Base-by-base conservation (phyloP, 148 eudicot genomes). In the Rhododendron vialii region DNA sequence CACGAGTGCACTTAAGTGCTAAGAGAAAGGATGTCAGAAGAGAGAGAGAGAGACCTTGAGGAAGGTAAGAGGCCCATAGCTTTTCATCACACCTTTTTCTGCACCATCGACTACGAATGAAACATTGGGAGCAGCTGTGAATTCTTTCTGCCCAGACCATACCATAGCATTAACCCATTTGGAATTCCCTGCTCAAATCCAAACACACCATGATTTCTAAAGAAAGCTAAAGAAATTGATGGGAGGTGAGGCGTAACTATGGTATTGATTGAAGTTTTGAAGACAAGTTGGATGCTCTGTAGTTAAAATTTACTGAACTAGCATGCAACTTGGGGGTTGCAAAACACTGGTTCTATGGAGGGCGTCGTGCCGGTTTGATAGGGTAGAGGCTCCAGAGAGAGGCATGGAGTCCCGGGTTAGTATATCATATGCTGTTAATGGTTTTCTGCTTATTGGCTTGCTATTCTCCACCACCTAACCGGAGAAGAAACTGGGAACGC, bases 141-240 rank as follows among this genome's bases (percentile, higher is more conserved):
- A 96, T 26, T 87, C 87, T 69, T 93, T 92, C 87, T 94, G 92
- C 30, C 98, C 98, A 0, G 98, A 94, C 96, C 99, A 96, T 86
- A 85, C 86, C 96, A 95, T 91, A 30, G 92, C 95, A 78, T 92
- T 90, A 11, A 93, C 97, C 98, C 98, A 95, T 89, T 91, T 93
- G 55, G 91, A 93, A 85, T 93, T 95, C 57, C 98, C 99, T 96
- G 90, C 78, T 45, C 80, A 88, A 87, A 77, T 38, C 81, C 6
- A 88, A 74, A 36, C 53, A 55, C 24, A 73, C 4, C 10, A 22
- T 5, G 24, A 36, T 73, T 14, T 50, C 24, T 5, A 84, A 28
- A 11, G 15, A 63, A 26, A 7, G 45, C 73, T 22, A 63, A 63
- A 63, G 28, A 24, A 63, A 63, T n/a, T 22, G 69, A 63, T 63